Conservation (phyloP, 2,329 filamentous ascomycete genomes). For the Penicillium glabrum region DNA sequence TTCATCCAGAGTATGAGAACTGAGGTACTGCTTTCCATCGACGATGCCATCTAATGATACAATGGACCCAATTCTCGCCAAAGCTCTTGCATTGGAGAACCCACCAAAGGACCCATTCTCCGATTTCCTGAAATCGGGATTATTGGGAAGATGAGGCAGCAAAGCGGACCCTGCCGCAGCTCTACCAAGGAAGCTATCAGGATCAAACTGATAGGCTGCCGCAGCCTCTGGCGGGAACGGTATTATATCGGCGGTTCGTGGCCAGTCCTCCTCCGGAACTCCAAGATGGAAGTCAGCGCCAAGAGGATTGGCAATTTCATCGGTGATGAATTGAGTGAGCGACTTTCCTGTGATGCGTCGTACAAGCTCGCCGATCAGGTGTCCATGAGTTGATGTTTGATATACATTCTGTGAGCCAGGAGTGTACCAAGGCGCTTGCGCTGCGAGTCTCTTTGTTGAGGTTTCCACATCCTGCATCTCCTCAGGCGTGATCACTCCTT, state of each 20-base stretch:
- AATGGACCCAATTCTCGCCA: not conserved
- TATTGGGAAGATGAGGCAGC: too few relatives aligned
- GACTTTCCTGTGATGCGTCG: conserved; percentile 41
- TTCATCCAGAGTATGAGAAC: not conserved
- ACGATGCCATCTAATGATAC: not conserved
- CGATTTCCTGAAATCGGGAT: not conserved
- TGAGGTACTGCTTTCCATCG: not conserved
- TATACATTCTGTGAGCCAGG: conserved; percentile 44
- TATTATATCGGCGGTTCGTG: not conserved
- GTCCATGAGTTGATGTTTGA: conserved; percentile 37
- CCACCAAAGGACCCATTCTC: not conserved
- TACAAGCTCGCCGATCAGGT: conserved; percentile 47
- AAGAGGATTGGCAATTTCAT: conserved; percentile 26
- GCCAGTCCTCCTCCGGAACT: conserved; percentile 6
- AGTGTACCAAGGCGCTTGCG: conserved; percentile 41
- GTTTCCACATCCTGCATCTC: conserved; percentile 30
- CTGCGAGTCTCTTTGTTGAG: conserved; percentile 13
- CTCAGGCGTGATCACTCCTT: conserved; percentile 9
- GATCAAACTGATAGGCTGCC: not conserved
- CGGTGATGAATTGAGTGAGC: conserved; percentile 44
- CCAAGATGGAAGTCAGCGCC: conserved; percentile 20
- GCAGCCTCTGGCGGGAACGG: not conserved
- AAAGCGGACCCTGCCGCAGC: too few relatives aligned
- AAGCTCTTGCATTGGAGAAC: not conserved
- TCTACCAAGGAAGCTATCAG: not conserved